Conservation (phyloP, 805 yeast species). For the Pichia nanzhaoensis region DNA sequence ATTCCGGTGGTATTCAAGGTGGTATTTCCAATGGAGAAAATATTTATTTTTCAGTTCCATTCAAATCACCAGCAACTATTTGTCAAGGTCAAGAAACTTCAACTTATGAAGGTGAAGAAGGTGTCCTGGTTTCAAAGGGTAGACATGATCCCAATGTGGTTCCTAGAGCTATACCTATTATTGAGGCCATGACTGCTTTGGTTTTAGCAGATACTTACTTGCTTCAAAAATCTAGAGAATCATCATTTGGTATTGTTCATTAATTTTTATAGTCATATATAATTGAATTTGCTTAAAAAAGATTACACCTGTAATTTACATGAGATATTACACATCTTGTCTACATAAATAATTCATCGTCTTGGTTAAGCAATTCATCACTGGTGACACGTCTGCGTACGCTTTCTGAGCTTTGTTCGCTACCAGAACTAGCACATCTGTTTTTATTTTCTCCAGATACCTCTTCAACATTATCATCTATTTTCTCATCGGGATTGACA, state of each 20-base stretch:
- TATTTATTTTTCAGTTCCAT: conserved; percentile 90
- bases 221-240: conserved; percentile 81
- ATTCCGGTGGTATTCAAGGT: conserved; percentile 97
- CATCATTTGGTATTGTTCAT: conserved; percentile 33
- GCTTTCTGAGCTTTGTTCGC: conserved; percentile 2
- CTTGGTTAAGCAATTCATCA: conserved; percentile 18
- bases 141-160: conserved; percentile 98
- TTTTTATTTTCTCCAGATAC: not conserved
- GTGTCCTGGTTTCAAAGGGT: conserved; percentile 90
- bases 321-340: not conserved
- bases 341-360: conserved; percentile 4
- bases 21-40: conserved; percentile 96
- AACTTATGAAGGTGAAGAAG: conserved; percentile 81
- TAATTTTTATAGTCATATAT: conserved; percentile 5
- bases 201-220: conserved; percentile 81
- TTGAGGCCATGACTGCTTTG: conserved; percentile 96
- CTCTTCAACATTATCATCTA: conserved; percentile 1
- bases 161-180: conserved; percentile 97
- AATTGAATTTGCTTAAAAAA: not conserved
- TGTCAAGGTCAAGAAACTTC: conserved; percentile 87
- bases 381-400: conserved; percentile 23
- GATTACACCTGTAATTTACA: no score
- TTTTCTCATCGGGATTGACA: conserved; percentile 43
- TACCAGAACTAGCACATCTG: conserved; percentile 13
- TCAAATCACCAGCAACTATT: conserved; percentile 97